Percentiles rank a stretch among this genome's conserved stretches.
Conservation (phyloP, 2,329 filamentous ascomycete genomes). For the Thyridium curvatum region DNA sequence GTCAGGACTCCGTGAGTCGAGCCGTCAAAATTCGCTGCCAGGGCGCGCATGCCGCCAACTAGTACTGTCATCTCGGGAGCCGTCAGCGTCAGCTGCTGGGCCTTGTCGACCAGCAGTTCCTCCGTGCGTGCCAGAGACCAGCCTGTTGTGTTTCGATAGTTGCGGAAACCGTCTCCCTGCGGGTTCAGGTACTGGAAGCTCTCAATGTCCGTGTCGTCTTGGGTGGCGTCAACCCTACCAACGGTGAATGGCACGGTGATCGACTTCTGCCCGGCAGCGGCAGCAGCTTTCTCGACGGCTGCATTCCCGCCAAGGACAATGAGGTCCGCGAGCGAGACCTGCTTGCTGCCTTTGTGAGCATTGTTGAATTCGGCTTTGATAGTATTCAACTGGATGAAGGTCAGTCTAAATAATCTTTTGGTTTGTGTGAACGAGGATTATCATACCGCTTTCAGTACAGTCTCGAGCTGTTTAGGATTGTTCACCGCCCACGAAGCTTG, state of each 20-base stretch:
- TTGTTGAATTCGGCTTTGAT: constrained; percentile 59
- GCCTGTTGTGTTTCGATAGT: constrained; percentile 52
- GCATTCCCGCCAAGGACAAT: constrained; percentile 64
- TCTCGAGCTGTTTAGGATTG: constrained; percentile 56
- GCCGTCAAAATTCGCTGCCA: constrained; percentile 63
- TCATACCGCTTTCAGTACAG: constrained; percentile 48
- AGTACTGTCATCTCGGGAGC: constrained; percentile 63
- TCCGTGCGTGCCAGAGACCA: constrained; percentile 54
- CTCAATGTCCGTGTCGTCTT: constrained; percentile 60
- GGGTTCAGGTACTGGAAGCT: constrained; percentile 61
- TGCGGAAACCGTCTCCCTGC: constrained; percentile 64
- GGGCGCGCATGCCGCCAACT: constrained; percentile 60
- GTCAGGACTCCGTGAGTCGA: constrained; percentile 61
- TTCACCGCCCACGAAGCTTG: constrained; percentile 66
- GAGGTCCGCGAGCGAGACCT: constrained; percentile 65
- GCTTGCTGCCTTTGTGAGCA: constrained; percentile 51
- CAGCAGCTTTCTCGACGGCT: constrained; percentile 62
- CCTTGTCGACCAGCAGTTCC: constrained; percentile 61
- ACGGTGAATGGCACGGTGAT: constrained; percentile 61
- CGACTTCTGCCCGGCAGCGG: constrained; percentile 20
- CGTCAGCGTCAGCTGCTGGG: constrained; percentile 60
- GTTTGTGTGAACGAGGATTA: not conserved
- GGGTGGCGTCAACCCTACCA: constrained; percentile 61
- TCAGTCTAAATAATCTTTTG: not conserved
- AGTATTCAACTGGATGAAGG: constrained; percentile 28